Evolutionary conservation across 2,329 filamentous ascomycete genomes (phyloP).

Genomic region (Fusarium fujikuroi): DNA sequence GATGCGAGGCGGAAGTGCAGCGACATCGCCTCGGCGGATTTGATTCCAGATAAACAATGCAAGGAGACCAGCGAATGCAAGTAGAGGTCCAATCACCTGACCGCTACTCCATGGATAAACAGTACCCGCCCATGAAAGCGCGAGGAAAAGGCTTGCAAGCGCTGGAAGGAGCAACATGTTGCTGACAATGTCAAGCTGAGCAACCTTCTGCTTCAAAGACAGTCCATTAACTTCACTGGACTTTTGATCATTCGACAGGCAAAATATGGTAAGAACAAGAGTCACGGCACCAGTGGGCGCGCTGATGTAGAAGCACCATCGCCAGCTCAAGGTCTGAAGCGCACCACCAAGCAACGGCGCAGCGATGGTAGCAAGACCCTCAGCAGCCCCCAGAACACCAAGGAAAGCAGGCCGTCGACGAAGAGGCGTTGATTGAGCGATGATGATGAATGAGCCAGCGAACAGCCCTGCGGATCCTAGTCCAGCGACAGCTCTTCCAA

Average conservation of each 20-base stretch:
- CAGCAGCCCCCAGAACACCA: conserved; percentile 19
- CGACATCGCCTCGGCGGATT: conserved; percentile 22
- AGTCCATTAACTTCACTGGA: accelerated
- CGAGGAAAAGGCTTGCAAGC: conserved; percentile 58
- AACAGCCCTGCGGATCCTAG: conserved; percentile 55
- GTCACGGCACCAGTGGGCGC: conserved; percentile 36
- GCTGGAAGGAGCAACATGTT: conserved; percentile 43
- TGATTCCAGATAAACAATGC: not conserved
- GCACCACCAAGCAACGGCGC: conserved; percentile 44
- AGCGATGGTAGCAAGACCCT: conserved; percentile 31
- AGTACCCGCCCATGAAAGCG: conserved; percentile 58
- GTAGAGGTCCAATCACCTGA: conserved; percentile 46
- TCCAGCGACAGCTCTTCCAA: conserved; percentile 58
- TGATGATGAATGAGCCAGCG: conserved; percentile 45
- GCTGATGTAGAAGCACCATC: conserved; percentile 52
- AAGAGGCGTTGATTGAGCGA: not conserved
- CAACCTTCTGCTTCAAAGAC: not conserved
- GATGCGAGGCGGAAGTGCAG: conserved; percentile 56
- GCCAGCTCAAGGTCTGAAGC: conserved; percentile 46
- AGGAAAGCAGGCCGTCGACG: conserved; percentile 3
- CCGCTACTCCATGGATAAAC: conserved; percentile 43
- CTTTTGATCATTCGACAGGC: conserved; percentile 1
- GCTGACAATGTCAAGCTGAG: conserved; percentile 37
- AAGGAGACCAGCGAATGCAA: not conserved
- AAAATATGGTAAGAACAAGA: conserved; percentile 4